phyloP scores from a whole-genome alignment of 2,329 filamentous ascomycete genomes.

The Colletotrichum karsti region DNA sequence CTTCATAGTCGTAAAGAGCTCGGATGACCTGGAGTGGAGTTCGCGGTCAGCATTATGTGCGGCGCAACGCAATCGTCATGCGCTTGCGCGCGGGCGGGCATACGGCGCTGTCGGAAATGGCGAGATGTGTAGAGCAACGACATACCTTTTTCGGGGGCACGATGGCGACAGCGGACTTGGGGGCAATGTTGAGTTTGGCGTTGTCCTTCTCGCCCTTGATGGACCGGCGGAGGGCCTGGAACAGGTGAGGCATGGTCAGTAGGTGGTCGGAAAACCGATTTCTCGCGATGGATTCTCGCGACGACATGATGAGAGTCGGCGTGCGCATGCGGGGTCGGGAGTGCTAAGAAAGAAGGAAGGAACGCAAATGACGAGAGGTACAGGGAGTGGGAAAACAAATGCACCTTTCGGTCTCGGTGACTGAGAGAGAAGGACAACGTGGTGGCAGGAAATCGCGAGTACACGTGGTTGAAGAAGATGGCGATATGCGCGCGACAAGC shows the following conservation, averaged over 20 bases:
- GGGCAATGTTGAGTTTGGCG: slow-evolving; percentile 78
- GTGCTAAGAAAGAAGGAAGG: slow-evolving; percentile 24
- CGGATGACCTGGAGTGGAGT: slow-evolving; percentile 80
- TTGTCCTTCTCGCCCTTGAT: slow-evolving; percentile 90
- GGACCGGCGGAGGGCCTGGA: slow-evolving; percentile 83
- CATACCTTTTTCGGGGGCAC: slow-evolving; percentile 91
- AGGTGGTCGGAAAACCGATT: slow-evolving; percentile 24
- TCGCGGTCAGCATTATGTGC: slow-evolving; percentile 32
- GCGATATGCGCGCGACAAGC: not conserved
- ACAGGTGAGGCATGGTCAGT: slow-evolving; percentile 54
- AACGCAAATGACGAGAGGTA: not conserved
- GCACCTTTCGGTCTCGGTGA: not conserved
- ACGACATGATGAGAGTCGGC: slow-evolving; percentile 7
- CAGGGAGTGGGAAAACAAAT: slow-evolving; percentile 3
- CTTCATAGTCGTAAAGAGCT: slow-evolving; percentile 92
- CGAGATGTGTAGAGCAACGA: slow-evolving; percentile 32
- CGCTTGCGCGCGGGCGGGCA: not conserved
- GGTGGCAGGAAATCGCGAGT: slow-evolving; percentile 5
- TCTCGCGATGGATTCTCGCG: slow-evolving; percentile 25
- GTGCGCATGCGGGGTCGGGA: slow-evolving; percentile 27
- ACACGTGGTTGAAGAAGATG: not conserved
- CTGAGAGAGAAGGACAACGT: not conserved
- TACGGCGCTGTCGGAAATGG: not conserved
- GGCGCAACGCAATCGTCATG: not conserved
- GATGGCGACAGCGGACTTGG: slow-evolving; percentile 88